Evolutionary conservation across 139 green algal genomes (phyloP).

Genomic region (Chlamydomonas schloesseri): DNA sequence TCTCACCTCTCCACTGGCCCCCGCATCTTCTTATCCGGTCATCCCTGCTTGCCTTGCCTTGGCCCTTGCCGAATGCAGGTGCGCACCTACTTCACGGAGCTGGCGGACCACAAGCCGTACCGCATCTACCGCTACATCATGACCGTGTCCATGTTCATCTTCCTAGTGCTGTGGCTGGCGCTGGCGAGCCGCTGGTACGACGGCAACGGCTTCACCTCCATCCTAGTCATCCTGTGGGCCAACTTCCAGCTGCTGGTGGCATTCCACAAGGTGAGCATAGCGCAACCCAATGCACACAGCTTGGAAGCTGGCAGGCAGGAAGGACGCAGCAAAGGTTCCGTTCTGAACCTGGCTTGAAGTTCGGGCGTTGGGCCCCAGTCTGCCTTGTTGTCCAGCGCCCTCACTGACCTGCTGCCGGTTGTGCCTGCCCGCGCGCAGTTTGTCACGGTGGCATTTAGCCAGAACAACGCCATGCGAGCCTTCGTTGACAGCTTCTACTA

Average conservation of each 20-base stretch:
- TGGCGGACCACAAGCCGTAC: slow-evolving; percentile 60
- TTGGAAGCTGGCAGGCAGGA: neutral
- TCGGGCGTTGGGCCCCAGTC: too few relatives aligned
- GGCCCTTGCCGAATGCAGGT: neutral
- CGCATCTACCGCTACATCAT: slow-evolving; percentile 57
- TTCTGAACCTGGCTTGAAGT: too few relatives aligned
- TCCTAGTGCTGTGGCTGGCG: slow-evolving; percentile 48
- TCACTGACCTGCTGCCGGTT: too few relatives aligned
- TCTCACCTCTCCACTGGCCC: too few relatives aligned
- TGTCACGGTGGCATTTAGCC: slow-evolving; percentile 38
- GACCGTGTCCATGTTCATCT: slow-evolving; percentile 8
- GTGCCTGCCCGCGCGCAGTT: neutral
- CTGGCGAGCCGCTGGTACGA: slow-evolving; percentile 33
- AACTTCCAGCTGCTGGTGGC: slow-evolving; percentile 60
- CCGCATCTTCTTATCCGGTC: neutral
- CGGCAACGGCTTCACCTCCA: slow-evolving; percentile 45
- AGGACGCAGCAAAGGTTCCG: too few relatives aligned
- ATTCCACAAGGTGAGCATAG: slow-evolving; percentile 49
- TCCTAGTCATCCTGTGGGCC: slow-evolving; percentile 57
- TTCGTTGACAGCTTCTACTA: slow-evolving; percentile 59
- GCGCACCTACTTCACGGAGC: slow-evolving; percentile 45
- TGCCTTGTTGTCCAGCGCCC: too few relatives aligned
- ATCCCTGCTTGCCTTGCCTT: neutral
- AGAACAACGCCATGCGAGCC: slow-evolving; percentile 57
- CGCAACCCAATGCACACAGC: neutral